Percentiles rank a stretch among this genome's conserved stretches.
Evolutionary conservation across 257 asterid genomes (phyloP).

Genomic region (Ocimum tenuiflorum): DNA sequence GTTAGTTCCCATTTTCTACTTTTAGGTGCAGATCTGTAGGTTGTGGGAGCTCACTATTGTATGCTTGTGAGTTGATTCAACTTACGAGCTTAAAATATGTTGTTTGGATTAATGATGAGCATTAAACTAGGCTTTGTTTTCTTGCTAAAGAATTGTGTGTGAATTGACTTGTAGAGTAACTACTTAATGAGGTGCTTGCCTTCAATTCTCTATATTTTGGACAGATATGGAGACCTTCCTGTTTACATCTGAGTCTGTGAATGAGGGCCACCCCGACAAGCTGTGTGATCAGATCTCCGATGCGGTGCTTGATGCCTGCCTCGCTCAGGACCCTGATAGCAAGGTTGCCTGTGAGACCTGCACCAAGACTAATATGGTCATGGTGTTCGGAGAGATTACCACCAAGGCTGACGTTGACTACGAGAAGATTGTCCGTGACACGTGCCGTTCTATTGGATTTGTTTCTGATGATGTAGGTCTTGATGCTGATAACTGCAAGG

Average conservation of each 20-base stretch:
- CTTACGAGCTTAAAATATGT: not conserved
- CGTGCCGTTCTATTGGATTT: constrained; percentile 47
- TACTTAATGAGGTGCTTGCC: not conserved
- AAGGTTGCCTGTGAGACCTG: constrained; percentile 82
- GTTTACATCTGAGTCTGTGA: constrained; percentile 77
- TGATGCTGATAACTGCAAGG: constrained; percentile 42
- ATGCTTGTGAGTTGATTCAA: not conserved
- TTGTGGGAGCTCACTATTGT: constrained; percentile 1
- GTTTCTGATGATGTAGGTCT: constrained; percentile 35
- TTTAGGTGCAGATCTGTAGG: not conserved
- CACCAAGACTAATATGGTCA: constrained; percentile 79
- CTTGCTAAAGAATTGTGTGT: not conserved
- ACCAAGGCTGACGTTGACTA: constrained; percentile 65
- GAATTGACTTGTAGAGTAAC: not conserved
- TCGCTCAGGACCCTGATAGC: constrained; percentile 73
- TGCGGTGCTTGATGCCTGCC: constrained; percentile 84
- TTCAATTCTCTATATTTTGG: not conserved
- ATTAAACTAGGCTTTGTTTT: not conserved
- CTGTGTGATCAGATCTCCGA: constrained; percentile 84
- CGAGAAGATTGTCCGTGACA: constrained; percentile 79
- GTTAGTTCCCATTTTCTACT: not conserved
- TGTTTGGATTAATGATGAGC: not conserved
- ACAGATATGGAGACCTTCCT: constrained; percentile 61
- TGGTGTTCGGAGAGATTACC: constrained; percentile 83
- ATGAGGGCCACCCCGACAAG: constrained; percentile 89